A percentile compares a stretch with the other conserved stretches of the same genome.
Conservation (phyloP, 768 basidiomycete genomes). For the Cystobasidium ongulense region DNA sequence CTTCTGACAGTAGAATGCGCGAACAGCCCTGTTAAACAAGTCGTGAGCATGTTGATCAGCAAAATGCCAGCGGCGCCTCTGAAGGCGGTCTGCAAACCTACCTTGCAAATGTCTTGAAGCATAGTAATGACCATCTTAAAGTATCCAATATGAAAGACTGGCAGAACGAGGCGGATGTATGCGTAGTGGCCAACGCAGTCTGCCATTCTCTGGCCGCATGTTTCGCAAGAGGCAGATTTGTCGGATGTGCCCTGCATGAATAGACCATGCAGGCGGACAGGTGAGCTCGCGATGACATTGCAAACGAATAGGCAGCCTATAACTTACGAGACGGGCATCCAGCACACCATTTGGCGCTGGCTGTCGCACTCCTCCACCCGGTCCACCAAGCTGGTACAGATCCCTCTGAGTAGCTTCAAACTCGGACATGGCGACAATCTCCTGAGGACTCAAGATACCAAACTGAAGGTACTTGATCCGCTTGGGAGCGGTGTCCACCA, state of each 20-base stretch:
- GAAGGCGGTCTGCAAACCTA: conserved; percentile 44
- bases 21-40: conserved; percentile 64
- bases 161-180: conserved; percentile 92
- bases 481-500: conserved; percentile 34
- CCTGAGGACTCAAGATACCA: conserved; percentile 82
- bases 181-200: conserved; percentile 98
- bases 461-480: conserved; percentile 83
- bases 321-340: conserved; percentile 74
- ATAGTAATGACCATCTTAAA: conserved; percentile 92
- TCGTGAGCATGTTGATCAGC: background rate
- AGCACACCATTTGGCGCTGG: conserved; percentile 88
- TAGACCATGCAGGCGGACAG: background rate
- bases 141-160: conserved; percentile 97
- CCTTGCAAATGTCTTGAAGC: conserved; percentile 95
- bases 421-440: conserved; percentile 89
- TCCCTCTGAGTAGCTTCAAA: conserved; percentile 91
- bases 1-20: conserved; percentile 76
- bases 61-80: background rate
- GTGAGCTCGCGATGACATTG: background rate
- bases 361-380: conserved; percentile 58
- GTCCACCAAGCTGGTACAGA: conserved; percentile 59
- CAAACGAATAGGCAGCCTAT: background rate
- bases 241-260: conserved; percentile 78
- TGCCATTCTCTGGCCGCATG: conserved; percentile 80
- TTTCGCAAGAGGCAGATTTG: conserved; percentile 85